Evolutionary conservation across 306 rosid genomes (phyloP).

Genomic region (Cercis canadensis): DNA sequence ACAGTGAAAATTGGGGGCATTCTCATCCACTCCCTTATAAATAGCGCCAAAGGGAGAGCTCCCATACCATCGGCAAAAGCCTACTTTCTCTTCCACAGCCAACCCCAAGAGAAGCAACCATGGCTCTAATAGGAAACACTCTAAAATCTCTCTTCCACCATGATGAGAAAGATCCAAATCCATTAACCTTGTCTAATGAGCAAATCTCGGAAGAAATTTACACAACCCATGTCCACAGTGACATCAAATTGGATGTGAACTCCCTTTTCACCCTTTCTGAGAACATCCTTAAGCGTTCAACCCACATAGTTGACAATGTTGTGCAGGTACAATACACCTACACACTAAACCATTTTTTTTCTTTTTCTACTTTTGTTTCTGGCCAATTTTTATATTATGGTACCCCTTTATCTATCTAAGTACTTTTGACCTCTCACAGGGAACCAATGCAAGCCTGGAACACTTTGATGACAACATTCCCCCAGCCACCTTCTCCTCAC

Average conservation of each 20-base stretch:
- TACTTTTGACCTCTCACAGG: neutral
- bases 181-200: conserved; percentile 1
- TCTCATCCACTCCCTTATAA: too few species aligned
- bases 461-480: conserved; percentile 11
- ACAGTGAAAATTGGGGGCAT: too few species aligned
- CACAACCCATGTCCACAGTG: conserved; percentile 7
- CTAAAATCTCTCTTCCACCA: neutral
- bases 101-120: too few species aligned
- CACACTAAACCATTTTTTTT: too few species aligned
- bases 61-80: too few species aligned
- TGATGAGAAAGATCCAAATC: neutral
- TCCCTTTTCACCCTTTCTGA: conserved; percentile 1
- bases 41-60: too few species aligned
- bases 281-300: conserved; percentile 13
- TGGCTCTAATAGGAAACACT: too few species aligned
- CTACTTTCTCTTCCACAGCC: too few species aligned
- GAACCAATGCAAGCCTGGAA: neutral
- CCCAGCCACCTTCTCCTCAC: neutral
- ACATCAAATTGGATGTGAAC: neutral
- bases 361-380: neutral
- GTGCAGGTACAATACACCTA: neutral
- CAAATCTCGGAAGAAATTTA: conserved; percentile 1
- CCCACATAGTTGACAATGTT: conserved; percentile 8
- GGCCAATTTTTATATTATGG: too few species aligned
- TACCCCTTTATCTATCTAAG: neutral